Evolutionary conservation across 306 rosid genomes (phyloP).

Genomic region (Cucumis hystrix): DNA sequence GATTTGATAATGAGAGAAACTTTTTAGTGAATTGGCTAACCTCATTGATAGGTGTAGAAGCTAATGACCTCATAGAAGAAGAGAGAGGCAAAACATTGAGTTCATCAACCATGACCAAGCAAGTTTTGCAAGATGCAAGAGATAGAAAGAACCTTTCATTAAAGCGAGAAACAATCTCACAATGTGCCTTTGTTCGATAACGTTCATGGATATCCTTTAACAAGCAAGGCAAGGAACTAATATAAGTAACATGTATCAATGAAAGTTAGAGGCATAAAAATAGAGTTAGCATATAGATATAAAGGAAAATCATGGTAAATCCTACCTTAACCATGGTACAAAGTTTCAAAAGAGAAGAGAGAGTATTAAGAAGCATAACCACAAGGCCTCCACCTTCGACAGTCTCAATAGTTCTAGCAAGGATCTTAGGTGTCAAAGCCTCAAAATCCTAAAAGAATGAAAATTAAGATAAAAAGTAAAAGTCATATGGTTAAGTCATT

Average conservation of each 20-base stretch:
- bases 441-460: conserved; percentile 48
- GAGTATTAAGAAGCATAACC: conserved; percentile 55
- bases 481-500: too few species aligned
- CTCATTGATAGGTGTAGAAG: neutral
- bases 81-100: neutral
- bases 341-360: conserved; percentile 68
- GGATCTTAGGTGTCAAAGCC: conserved; percentile 80
- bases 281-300: neutral
- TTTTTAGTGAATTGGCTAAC: neutral
- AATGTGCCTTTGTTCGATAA: conserved; percentile 80
- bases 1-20: neutral
- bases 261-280: neutral
- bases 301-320: neutral
- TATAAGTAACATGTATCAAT: neutral
- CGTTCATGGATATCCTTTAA: conserved; percentile 85
- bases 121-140: conserved; percentile 70
- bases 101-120: conserved; percentile 82
- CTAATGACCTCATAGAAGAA: neutral
- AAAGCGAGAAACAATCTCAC: conserved; percentile 63
- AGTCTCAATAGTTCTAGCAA: conserved; percentile 86
- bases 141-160: conserved; percentile 87
- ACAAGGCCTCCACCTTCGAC: conserved; percentile 91
- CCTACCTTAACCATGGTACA: conserved; percentile 95
- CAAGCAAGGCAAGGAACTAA: neutral
- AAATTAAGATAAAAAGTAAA: neutral